These are phyloP conservation scores for Ceratocystis albifundus DNA, from an alignment of 2,329 filamentous ascomycete genomes.

Conservation along the genomic window DNA sequence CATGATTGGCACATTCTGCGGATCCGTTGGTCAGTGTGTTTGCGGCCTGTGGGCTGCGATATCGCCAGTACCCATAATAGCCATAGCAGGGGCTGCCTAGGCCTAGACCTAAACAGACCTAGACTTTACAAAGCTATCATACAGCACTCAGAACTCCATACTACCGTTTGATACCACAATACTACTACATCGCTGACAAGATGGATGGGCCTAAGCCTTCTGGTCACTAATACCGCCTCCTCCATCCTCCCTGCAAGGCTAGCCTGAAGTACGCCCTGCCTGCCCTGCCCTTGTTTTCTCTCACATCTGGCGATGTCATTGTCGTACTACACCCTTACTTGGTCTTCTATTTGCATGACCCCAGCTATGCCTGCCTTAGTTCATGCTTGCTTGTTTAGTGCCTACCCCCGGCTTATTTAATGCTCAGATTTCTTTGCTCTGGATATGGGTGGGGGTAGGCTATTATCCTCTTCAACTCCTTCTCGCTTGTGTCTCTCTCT, in stretches of 20 bases:
- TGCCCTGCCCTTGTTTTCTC: background rate
- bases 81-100: background rate
- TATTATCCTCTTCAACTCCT: conserved; percentile 5
- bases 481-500: conserved; percentile 2
- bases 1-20: conserved; percentile 10
- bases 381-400: background rate
- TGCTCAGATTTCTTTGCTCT: background rate
- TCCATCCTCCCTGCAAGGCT: background rate
- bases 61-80: background rate
- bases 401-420: background rate
- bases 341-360: background rate
- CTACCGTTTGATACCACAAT: background rate
- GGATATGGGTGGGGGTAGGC: background rate
- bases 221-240: background rate
- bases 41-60: background rate
- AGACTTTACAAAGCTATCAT: background rate
- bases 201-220: background rate
- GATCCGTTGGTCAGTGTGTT: conserved; percentile 6
- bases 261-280: background rate
- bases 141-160: background rate
- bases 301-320: background rate
- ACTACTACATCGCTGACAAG: background rate
- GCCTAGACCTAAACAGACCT: background rate
- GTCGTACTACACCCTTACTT: background rate
- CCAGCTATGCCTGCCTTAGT: background rate